Percentiles rank a stretch among this genome's conserved stretches.
These are phyloP conservation scores for Ichthyophthirius multifiliis DNA, from an alignment of 169 alveolate genomes.

Conservation along the genomic window DNA sequence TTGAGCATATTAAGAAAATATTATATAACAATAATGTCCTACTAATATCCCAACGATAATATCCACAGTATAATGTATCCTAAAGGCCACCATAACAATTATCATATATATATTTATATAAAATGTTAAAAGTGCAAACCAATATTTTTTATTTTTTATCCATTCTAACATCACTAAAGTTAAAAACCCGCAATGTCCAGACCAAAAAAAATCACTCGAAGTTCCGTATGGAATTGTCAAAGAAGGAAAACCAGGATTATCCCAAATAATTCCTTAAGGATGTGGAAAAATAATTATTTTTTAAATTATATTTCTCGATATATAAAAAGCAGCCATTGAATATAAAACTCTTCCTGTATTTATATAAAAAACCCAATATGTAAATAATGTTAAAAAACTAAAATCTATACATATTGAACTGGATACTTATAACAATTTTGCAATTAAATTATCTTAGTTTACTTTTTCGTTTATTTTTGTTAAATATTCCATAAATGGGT, in stretches of 20 bases:
- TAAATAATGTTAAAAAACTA: not conserved
- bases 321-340: not conserved
- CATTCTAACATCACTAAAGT: slow-evolving; percentile 16
- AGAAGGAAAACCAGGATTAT: slow-evolving; percentile 51
- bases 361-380: not conserved
- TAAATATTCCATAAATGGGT: not conserved
- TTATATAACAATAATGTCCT: slow-evolving; percentile 48
- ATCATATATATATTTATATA: not conserved
- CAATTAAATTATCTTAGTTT: not conserved
- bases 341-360: not conserved
- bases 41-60: slow-evolving; percentile 37
- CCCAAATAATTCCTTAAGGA: slow-evolving; percentile 59
- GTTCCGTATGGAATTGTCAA: slow-evolving; percentile 52
- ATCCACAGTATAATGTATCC: slow-evolving; percentile 54
- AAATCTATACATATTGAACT: not conserved
- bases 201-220: slow-evolving; percentile 53
- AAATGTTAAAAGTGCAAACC: not conserved
- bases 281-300: slow-evolving; percentile 19
- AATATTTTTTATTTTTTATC: not conserved
- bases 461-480: not conserved
- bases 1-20: not conserved
- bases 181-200: slow-evolving; percentile 60
- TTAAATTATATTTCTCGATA: not conserved
- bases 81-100: slow-evolving; percentile 27
- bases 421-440: not conserved